phyloP scores from a whole-genome alignment of 345 rosid genomes.

The Citrus sp. region DNA sequence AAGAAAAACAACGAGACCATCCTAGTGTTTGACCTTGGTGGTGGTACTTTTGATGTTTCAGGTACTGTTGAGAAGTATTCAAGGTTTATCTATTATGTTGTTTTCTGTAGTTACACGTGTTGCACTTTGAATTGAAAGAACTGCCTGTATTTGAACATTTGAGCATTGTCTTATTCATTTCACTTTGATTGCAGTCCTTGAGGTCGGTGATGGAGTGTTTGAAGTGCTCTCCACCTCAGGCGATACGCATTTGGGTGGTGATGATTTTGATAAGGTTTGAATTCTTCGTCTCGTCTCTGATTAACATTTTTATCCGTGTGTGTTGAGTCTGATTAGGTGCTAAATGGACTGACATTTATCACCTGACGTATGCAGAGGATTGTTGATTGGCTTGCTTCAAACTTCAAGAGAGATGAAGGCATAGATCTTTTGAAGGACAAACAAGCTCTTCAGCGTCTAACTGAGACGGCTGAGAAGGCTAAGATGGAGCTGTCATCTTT shows the following conservation, averaged over 20 bases:
- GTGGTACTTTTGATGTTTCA: constrained; percentile 99
- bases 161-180: background rate
- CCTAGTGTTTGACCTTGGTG: constrained; percentile 98
- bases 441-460: constrained; percentile 93
- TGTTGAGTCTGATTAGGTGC: background rate
- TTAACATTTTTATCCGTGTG: background rate
- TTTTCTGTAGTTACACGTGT: too few species aligned
- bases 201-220: constrained; percentile 99
- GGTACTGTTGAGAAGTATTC: constrained; percentile 33
- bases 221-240: constrained; percentile 99
- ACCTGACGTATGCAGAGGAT: constrained; percentile 52
- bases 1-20: constrained; percentile 93
- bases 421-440: constrained; percentile 95
- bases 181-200: constrained; percentile 61
- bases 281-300: background rate
- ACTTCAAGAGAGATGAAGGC: constrained; percentile 87
- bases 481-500: constrained; percentile 95
- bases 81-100: background rate
- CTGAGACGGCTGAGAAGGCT: constrained; percentile 96
- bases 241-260: constrained; percentile 99
- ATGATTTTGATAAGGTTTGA: constrained; percentile 90
- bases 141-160: background rate
- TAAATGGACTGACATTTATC: background rate
- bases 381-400: constrained; percentile 89
- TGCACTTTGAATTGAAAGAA: background rate